Evolutionary conservation across 2,329 filamentous ascomycete species (phyloP), one percentile per base, ranked within the genome.

Genomic region (Parastagonospora avenae): DNA sequence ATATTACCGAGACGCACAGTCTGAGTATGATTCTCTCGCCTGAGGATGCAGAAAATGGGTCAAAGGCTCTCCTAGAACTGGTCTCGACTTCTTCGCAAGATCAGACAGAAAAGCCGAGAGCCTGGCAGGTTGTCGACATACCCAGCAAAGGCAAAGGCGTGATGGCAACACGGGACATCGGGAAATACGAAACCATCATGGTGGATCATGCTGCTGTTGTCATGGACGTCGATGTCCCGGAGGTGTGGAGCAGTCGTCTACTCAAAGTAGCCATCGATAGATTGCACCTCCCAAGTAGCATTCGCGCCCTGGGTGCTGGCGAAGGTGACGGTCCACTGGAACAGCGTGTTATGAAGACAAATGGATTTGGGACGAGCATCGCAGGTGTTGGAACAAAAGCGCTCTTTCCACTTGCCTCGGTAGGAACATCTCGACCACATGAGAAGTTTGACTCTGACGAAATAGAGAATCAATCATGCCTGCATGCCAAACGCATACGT

Each of bases 401-500:
- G 7, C 30, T 67, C 42, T 67, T 57, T 50, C 60, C 62, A 10
- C n/a, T 56, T 1, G 48, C 63, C 27, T 58, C 63, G 29, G 60
- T 62, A 48, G 14, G 27, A 24, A 3, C 19, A 24, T 24, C 19
- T 24, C 19, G 19, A 5, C 19, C 19, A 24, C 5, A 24, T 24
- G 19, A 24, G 19, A 24, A 24, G 19, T 24, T 24, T 24, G 3
- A 24, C 5, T 24, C 19, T 27, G 24, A n/a, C 9, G 14, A 10
- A 0, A 24, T 43, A 64, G 61, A 19, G 60, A 8, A 62, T 67
- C 14, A 67, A 67, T 41, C 63, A 67, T 45, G 62, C 49, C 7
- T 67, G 63, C 36, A 50, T 54, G 27, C 64, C 51, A 14, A 66
- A 62, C 42, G 42, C 62, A 11, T 67, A 63, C 43, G 58, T 64